Percentiles rank a stretch among this genome's conserved stretches.
These are phyloP conservation scores for Trichoderma sp. DNA, from an alignment of 2,329 filamentous ascomycete species.

Conservation along the genomic window DNA sequence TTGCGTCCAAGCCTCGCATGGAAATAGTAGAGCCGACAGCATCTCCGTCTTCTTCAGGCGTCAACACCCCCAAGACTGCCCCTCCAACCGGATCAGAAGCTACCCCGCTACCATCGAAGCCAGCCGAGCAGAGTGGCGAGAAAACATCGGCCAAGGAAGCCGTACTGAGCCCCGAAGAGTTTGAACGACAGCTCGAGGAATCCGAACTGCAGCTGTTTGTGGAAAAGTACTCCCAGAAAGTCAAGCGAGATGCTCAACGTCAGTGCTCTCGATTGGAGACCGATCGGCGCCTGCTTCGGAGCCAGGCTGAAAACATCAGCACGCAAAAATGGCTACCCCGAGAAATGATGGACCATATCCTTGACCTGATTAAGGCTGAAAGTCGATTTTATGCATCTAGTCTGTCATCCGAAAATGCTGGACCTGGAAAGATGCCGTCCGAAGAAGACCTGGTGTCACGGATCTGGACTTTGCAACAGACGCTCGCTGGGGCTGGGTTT, in stretches of 20 bases:
- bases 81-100: slow-evolving; percentile 29
- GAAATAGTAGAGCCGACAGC: slow-evolving; percentile 48
- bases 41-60: slow-evolving; percentile 24
- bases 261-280: slow-evolving; percentile 78
- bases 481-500: slow-evolving; percentile 67
- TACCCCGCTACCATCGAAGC: slow-evolving; percentile 21
- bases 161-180: slow-evolving; percentile 75
- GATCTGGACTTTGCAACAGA: slow-evolving; percentile 80
- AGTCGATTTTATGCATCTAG: slow-evolving; percentile 54
- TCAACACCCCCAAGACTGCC: slow-evolving; percentile 29
- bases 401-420: slow-evolving; percentile 43
- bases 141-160: slow-evolving; percentile 32
- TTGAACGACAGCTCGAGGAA: slow-evolving; percentile 83
- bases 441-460: slow-evolving; percentile 78
- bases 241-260: slow-evolving; percentile 72
- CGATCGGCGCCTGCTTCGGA: slow-evolving; percentile 76
- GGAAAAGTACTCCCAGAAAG: slow-evolving; percentile 77
- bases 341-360: slow-evolving; percentile 73
- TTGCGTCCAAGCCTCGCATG: slow-evolving; percentile 75
- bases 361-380: slow-evolving; percentile 69
- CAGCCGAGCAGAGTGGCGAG: background rate
- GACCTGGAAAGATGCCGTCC: slow-evolving; percentile 51
- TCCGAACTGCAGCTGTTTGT: slow-evolving; percentile 86
- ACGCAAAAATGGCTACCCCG: slow-evolving; percentile 75
- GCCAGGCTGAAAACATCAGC: slow-evolving; percentile 71